Evolutionary conservation across 1,139 yeast genomes (phyloP), one percentile per base, ranked within the genome.

Genomic region (Pneumocystis carinii): DNA sequence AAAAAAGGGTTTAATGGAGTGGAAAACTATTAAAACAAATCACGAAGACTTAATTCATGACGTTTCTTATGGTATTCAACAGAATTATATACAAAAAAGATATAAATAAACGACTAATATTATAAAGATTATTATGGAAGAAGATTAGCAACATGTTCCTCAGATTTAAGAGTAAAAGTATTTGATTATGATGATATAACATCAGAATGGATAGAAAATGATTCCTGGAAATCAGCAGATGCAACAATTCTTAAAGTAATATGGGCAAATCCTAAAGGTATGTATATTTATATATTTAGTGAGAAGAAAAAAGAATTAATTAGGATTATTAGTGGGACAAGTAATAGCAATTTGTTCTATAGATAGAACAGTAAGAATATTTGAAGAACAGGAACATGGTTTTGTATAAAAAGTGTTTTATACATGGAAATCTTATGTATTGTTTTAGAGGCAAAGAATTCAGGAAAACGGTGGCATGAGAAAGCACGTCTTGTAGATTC

Each of bases 211-310:
- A 82, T 81, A 17, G 75, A 86, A 64, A 84, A 85, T 69, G 96
- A 90, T 73, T 84, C 87, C 67, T 90, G 96, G 95, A 87, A 87
- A 69, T 97, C 97, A 0, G 98, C 92, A 72, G 96, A 92, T 70
- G 85, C 95, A 7, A 83, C 90, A 67, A 81, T 92, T 38, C 86
- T 88, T 59, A 83, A 86, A 68, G 78, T 92, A 5, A 83, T 84
- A 63, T 92, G 97, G 95, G 97, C 97, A 0, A 86, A 88, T 64
- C 98, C 98, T 0, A 95, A 90, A 72, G 90, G 84, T 73, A 10
- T 24, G 12, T 12, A 12, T 12, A 6, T 48, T 19, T 10, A 32
- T 12, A 12, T 12, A 6, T 48, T 19, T 10, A 32, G 8, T 48
- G 1, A 3, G 32, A 10, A 48, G 10, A 42, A 19, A 19, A 12